Percentiles rank a stretch among this genome's conserved stretches.
phyloP scores from a whole-genome alignment of 73 alveolate genomes.

The Paramecium biaurelia region DNA sequence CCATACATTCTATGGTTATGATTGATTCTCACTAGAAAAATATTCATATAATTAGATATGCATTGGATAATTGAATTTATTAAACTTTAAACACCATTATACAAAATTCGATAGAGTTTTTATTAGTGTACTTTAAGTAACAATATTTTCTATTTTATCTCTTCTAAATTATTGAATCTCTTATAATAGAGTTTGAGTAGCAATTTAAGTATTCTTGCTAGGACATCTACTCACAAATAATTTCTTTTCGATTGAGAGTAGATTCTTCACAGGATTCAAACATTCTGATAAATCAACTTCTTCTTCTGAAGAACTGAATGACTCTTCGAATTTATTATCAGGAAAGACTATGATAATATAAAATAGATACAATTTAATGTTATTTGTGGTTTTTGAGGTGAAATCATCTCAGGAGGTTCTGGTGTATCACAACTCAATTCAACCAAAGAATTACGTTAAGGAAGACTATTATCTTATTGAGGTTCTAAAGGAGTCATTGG shows the following conservation, averaged over 20 bases:
- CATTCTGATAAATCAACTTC: background rate
- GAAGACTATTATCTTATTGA: background rate
- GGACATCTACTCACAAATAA: slow-evolving; percentile 13
- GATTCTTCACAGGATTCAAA: slow-evolving; percentile 24
- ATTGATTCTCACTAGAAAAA: background rate
- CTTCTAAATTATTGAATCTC: slow-evolving; percentile 42
- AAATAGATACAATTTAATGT: background rate
- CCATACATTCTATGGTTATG: slow-evolving; percentile 50
- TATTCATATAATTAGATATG: slow-evolving; percentile 38
- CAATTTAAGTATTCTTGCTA: background rate
- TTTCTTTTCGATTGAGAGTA: slow-evolving; percentile 29
- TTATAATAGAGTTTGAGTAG: background rate
- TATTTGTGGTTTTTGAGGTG: slow-evolving; percentile 32
- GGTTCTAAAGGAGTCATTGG: slow-evolving; percentile 18
- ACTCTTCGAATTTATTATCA: background rate
- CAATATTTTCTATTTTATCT: slow-evolving; percentile 32
- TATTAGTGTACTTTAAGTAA: background rate
- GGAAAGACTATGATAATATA: background rate
- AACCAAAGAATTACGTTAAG: background rate
- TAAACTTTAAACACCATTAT: slow-evolving; percentile 15
- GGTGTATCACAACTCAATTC: background rate
- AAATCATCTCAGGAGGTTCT: background rate
- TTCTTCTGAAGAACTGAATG: background rate
- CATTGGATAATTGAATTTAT: background rate
- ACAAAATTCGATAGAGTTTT: background rate